phyloP scores from a whole-genome alignment of 140 eudicot genomes.

The Flaveria floridana region DNA sequence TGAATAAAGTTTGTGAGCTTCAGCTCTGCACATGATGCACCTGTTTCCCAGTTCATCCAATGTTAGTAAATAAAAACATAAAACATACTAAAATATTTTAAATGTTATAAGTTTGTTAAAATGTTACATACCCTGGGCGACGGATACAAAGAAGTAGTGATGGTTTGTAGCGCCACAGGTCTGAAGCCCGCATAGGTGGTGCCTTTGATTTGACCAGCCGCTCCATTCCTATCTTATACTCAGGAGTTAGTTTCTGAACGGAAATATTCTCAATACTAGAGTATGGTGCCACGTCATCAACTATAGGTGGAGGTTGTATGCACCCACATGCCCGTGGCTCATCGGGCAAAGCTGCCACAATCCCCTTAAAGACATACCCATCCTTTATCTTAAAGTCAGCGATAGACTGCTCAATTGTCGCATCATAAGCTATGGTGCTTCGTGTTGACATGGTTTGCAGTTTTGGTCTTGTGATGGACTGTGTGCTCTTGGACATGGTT shows the following conservation, averaged over 20 bases:
- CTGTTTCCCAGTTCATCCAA: conserved; percentile 41
- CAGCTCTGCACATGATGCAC: conserved; percentile 95
- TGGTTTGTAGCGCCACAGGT: conserved; percentile 69
- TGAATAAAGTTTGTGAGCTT: conserved; percentile 78
- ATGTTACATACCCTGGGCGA: conserved; percentile 58
- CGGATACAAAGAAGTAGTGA: conserved; percentile 73
- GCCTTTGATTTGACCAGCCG: conserved; percentile 52
- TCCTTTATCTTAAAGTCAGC: conserved; percentile 72
- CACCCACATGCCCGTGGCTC: conserved; percentile 74
- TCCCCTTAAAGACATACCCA: conserved; percentile 68
- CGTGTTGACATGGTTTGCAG: conserved; percentile 43
- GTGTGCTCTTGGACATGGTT: conserved; percentile 37
- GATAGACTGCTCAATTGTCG: conserved; percentile 58
- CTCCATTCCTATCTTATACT: conserved; percentile 78
- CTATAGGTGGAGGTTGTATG: conserved; percentile 58
- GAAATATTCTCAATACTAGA: conserved; percentile 61
- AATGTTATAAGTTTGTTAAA: conserved; percentile 33
- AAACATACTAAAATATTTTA: neutral
- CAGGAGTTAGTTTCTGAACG: conserved; percentile 73
- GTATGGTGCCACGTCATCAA: conserved; percentile 63
- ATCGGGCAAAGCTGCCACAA: conserved; percentile 71
- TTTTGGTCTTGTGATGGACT: conserved; percentile 38
- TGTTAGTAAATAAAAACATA: neutral
- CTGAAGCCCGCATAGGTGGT: conserved; percentile 68
- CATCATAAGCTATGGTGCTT: conserved; percentile 47